Evolutionary conservation across 2,329 filamentous ascomycete species (phyloP).

Genomic region (Aquanectria penicillioides): DNA sequence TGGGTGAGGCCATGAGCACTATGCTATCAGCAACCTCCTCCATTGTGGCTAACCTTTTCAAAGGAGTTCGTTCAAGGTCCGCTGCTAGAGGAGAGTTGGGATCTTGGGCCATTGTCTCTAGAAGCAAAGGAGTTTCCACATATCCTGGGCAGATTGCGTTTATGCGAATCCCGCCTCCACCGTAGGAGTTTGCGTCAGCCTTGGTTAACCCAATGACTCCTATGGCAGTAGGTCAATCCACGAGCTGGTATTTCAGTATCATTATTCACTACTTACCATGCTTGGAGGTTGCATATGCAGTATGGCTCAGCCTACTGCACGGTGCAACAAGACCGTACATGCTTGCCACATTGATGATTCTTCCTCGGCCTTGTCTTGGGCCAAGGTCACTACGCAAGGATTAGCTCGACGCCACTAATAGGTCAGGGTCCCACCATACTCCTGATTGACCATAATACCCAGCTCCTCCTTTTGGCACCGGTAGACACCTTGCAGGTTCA

Average conservation of each 20-base stretch:
- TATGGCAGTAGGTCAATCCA: neutral
- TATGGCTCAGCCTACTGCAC: slow-evolving; percentile 47
- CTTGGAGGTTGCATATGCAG: slow-evolving; percentile 62
- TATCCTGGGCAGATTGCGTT: slow-evolving; percentile 70
- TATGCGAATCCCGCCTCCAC: slow-evolving; percentile 61
- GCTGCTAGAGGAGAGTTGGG: slow-evolving; percentile 44
- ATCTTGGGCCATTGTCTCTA: slow-evolving; percentile 34
- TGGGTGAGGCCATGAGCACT: slow-evolving; percentile 60
- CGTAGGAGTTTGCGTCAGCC: slow-evolving; percentile 64
- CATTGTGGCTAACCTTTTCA: slow-evolving; percentile 56
- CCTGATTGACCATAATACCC: slow-evolving; percentile 60
- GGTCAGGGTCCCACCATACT: slow-evolving; percentile 38
- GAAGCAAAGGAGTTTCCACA: slow-evolving; percentile 53
- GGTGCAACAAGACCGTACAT: slow-evolving; percentile 60
- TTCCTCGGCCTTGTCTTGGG: slow-evolving; percentile 54
- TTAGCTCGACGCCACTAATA: neutral
- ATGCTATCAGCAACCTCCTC: slow-evolving; percentile 66
- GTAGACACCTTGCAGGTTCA: slow-evolving; percentile 67
- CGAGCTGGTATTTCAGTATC: too few relatives aligned
- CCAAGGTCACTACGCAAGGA: slow-evolving; percentile 46
- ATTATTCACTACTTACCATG: slow-evolving; percentile 49
- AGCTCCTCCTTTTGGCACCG: slow-evolving; percentile 65
- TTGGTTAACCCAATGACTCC: slow-evolving; percentile 62
- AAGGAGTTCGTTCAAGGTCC: slow-evolving; percentile 56
- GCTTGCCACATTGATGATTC: slow-evolving; percentile 64